Percentiles rank a stretch among this genome's conserved stretches.
phyloP scores from a whole-genome alignment of 2,329 filamentous ascomycete species.

The Thelonectria discophora region DNA sequence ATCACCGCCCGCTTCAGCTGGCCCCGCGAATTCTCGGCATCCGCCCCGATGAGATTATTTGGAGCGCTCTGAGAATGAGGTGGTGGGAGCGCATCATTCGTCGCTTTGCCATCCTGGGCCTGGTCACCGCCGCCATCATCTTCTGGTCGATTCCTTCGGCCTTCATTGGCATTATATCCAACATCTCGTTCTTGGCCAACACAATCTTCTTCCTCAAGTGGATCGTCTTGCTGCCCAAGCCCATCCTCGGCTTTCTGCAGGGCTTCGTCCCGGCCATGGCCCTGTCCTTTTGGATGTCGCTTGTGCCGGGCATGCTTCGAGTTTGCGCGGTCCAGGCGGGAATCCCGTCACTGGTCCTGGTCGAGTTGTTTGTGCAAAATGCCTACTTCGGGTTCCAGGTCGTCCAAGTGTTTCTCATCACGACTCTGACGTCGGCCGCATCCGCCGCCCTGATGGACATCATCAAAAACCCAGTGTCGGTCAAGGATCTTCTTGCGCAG shows the following conservation, averaged over 20 bases:
- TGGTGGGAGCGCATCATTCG: conserved; percentile 88
- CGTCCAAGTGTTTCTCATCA: conserved; percentile 89
- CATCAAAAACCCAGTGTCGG: conserved; percentile 66
- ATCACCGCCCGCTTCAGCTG: conserved; percentile 89
- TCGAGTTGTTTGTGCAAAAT: conserved; percentile 91
- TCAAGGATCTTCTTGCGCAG: conserved; percentile 72
- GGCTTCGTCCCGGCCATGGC: conserved; percentile 84
- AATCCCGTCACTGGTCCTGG: conserved; percentile 78
- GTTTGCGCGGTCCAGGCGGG: conserved; percentile 81
- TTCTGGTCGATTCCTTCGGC: conserved; percentile 86
- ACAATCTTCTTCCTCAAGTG: conserved; percentile 75
- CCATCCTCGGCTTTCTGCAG: conserved; percentile 83
- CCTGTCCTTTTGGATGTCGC: conserved; percentile 83
- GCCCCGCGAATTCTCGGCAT: conserved; percentile 85
- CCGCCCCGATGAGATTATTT: conserved; percentile 84
- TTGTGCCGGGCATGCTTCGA: conserved; percentile 85
- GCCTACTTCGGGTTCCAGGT: conserved; percentile 92
- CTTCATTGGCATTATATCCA: conserved; percentile 85
- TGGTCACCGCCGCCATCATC: conserved; percentile 80
- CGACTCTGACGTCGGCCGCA: conserved; percentile 83
- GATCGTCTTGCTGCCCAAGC: conserved; percentile 73
- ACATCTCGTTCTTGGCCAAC: conserved; percentile 74
- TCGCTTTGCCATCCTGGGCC: conserved; percentile 72
- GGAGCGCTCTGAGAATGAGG: conserved; percentile 82
- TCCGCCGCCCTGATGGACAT: conserved; percentile 73